phyloP scores from a whole-genome alignment of 208 protist genomes.

The Balamuthia mandrillaris region DNA sequence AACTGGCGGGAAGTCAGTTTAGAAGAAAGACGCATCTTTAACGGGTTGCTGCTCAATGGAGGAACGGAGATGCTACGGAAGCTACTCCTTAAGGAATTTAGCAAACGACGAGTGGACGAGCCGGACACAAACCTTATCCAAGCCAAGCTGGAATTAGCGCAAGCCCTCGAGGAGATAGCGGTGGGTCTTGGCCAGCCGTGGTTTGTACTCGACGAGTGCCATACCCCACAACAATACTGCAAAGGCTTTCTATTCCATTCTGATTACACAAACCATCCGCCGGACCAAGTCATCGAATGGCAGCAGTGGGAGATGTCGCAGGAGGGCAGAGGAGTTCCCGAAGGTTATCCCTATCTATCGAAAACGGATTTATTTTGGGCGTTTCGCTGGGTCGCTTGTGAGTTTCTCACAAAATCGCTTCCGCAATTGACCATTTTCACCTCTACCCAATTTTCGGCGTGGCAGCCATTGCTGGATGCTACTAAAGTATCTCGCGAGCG shows the following conservation, averaged over 20 bases:
- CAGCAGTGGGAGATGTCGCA: background rate
- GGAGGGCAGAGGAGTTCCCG: background rate
- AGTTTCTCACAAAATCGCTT: background rate
- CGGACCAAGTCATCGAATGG: background rate
- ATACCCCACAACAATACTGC: background rate
- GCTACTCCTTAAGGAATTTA: too few relatives aligned
- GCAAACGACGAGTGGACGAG: too few relatives aligned
- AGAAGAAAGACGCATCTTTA: background rate
- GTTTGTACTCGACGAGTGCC: background rate
- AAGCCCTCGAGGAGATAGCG: background rate
- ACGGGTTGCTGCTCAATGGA: background rate
- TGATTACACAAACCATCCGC: background rate
- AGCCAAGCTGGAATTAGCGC: too few relatives aligned
- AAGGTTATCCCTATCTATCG: background rate
- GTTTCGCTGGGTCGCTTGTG: background rate
- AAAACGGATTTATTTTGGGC: background rate
- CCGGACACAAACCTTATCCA: too few relatives aligned
- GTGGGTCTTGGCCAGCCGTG: background rate
- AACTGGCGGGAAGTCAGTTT: background rate
- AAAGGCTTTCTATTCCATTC: background rate
- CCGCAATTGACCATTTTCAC: background rate
- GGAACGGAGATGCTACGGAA: background rate
- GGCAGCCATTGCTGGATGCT: background rate
- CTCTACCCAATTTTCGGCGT: background rate
- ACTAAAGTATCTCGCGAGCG: background rate